These are phyloP conservation scores for Erythrobasidium hasegawianum DNA, from an alignment of 1,284 basidiomycete species.

Conservation along the genomic window DNA sequence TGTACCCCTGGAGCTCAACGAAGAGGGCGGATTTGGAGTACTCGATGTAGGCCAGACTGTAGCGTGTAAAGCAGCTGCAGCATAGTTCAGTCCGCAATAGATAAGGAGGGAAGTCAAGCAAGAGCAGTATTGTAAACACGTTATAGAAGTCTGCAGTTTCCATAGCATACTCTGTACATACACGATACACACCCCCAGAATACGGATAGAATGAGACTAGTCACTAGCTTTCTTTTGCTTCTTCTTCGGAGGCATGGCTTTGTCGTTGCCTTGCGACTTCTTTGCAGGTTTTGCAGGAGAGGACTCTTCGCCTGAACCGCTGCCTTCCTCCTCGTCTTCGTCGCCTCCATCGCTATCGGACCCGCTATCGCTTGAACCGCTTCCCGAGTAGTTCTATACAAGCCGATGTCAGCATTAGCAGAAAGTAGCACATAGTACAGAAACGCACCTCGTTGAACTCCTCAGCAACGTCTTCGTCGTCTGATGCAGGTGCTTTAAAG, in stretches of 20 bases:
- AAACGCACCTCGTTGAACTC: slow-evolving; percentile 37
- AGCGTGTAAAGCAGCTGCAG: not conserved
- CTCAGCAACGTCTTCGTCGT: slow-evolving; percentile 43
- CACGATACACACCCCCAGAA: too few relatives aligned
- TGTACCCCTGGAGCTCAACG: slow-evolving; percentile 7
- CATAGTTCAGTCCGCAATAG: not conserved
- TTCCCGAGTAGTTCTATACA: slow-evolving; percentile 32
- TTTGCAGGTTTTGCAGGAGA: slow-evolving; percentile 50
- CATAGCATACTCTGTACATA: too few relatives aligned
- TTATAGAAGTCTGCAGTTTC: too few relatives aligned
- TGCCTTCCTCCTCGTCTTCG: slow-evolving; percentile 30
- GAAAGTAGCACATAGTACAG: too few relatives aligned
- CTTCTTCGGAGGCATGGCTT: slow-evolving; percentile 51
- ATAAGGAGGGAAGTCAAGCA: not conserved
- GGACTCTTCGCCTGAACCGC: slow-evolving; percentile 27
- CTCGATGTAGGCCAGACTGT: slow-evolving; percentile 25
- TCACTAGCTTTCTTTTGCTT: slow-evolving; percentile 49
- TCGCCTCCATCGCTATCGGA: slow-evolving; percentile 15
- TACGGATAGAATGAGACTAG: too few relatives aligned
- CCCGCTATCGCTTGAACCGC: slow-evolving; percentile 15
- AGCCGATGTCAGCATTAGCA: not conserved
- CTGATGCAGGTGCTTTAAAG: slow-evolving; percentile 39
- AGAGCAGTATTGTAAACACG: too few relatives aligned
- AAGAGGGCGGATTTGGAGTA: slow-evolving; percentile 20
- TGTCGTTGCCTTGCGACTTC: slow-evolving; percentile 43